These are phyloP conservation scores for Mycosarcoma maydis DNA, from an alignment of 1,284 basidiomycete species.

Conservation along the genomic window DNA sequence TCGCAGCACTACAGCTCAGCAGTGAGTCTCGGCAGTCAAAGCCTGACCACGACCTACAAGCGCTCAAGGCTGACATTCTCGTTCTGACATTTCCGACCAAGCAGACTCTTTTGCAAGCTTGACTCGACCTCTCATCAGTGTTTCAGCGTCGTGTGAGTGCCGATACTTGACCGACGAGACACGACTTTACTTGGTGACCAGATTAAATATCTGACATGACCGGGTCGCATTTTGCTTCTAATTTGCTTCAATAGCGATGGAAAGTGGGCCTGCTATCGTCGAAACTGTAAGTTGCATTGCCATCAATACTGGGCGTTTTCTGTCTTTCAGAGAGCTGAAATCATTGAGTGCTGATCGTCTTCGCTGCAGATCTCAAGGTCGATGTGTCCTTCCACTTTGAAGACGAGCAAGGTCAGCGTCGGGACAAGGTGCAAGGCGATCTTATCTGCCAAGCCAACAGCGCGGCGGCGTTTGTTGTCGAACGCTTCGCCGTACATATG, in stretches of 20 bases:
- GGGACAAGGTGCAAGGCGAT: slow-evolving; percentile 10
- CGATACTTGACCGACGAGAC: too few relatives aligned
- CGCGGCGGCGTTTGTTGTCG: slow-evolving; percentile 1
- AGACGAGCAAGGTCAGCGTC: slow-evolving; percentile 13
- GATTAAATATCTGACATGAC: not conserved
- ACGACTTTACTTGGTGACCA: too few relatives aligned
- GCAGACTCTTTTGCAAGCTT: slow-evolving; percentile 32
- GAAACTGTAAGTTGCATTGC: slow-evolving; percentile 18
- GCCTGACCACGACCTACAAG: not conserved
- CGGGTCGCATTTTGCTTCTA: not conserved
- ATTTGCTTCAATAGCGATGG: slow-evolving; percentile 14
- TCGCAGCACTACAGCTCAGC: not conserved
- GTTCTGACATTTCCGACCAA: not conserved
- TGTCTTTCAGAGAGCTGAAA: not conserved
- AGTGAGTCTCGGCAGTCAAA: not conserved
- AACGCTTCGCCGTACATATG: slow-evolving; percentile 31
- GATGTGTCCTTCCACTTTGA: slow-evolving; percentile 30
- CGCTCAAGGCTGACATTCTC: not conserved
- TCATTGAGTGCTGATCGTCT: not conserved
- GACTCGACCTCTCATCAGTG: slow-evolving; percentile 41
- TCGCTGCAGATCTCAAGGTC: slow-evolving; percentile 29
- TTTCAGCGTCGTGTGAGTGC: slow-evolving; percentile 33
- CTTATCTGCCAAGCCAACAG: slow-evolving; percentile 4
- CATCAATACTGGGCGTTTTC: not conserved
- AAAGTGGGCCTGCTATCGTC: slow-evolving; percentile 51